These are phyloP conservation scores for Guadua angustifolia DNA, from an alignment of 176 grass and related monocot genomes.

Conservation along the genomic window DNA sequence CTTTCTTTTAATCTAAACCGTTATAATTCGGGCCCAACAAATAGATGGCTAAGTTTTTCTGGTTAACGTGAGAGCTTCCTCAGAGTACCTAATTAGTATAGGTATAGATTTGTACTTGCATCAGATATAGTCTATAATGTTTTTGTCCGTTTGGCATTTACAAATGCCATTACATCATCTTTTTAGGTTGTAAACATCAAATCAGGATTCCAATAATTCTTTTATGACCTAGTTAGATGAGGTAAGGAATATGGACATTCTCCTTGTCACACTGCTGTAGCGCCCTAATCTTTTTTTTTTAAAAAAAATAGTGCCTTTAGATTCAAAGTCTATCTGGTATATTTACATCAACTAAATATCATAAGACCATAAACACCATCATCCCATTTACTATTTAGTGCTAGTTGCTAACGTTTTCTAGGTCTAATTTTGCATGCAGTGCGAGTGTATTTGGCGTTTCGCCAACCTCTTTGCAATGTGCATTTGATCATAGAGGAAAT, in stretches of 20 bases:
- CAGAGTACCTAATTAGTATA: no score
- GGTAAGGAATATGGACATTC: conserved; percentile 22
- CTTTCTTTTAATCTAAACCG: no score
- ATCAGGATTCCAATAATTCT: conserved; percentile 7
- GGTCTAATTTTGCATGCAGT: conserved; percentile 46
- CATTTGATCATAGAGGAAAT: conserved; percentile 84
- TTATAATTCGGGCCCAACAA: no score
- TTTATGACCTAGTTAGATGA: neutral
- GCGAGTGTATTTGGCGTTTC: conserved; percentile 90
- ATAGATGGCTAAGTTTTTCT: no score
- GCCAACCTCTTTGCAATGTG: conserved; percentile 88
- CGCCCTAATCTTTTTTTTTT: neutral
- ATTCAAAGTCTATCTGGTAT: conserved; percentile 20
- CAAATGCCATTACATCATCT: neutral
- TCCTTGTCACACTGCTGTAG: neutral
- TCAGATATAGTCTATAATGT: conserved; percentile 21
- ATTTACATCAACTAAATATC: conserved; percentile 15
- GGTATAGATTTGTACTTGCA: conserved; percentile 42
- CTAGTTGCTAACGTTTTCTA: conserved; percentile 31
- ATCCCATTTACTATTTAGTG: neutral
- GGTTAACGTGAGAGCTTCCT: no score
- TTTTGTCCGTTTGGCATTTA: conserved; percentile 25
- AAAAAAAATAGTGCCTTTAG: neutral
- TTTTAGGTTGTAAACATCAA: conserved; percentile 42
- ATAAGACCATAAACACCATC: neutral